Percentiles rank a stretch among this genome's conserved stretches.
Evolutionary conservation across 164 flowering plant genomes (phyloP).

Genomic region (Tinospora cordifolia): DNA sequence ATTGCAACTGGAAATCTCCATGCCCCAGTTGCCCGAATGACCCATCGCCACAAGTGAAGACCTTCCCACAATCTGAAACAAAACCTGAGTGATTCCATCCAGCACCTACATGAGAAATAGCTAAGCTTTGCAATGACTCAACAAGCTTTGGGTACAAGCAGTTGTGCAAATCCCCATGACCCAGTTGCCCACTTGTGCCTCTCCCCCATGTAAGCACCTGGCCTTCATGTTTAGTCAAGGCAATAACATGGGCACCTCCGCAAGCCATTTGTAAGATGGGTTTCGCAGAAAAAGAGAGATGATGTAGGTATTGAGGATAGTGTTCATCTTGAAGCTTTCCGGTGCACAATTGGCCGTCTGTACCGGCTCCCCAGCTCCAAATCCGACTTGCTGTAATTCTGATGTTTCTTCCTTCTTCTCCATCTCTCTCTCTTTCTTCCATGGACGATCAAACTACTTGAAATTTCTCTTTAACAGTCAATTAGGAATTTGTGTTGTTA

Average conservation of each 20-base stretch:
- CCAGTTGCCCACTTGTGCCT: constrained; percentile 82
- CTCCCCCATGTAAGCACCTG: constrained; percentile 83
- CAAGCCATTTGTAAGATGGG: constrained; percentile 63
- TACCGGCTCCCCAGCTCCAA: constrained; percentile 98
- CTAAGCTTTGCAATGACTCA: constrained; percentile 21
- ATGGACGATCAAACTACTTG: neutral
- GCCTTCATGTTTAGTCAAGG: constrained; percentile 56
- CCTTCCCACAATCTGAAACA: constrained; percentile 62
- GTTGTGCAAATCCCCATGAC: constrained; percentile 56
- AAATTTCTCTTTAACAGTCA: too few relatives aligned
- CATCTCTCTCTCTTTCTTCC: neutral
- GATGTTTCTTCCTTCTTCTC: constrained; percentile 10
- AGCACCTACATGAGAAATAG: constrained; percentile 59
- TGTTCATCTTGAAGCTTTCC: constrained; percentile 48
- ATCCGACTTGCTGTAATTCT: constrained; percentile 7
- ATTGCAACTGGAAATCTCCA: constrained; percentile 54
- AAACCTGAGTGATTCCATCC: constrained; percentile 97
- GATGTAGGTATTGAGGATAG: constrained; percentile 43
- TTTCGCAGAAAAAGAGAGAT: constrained; percentile 15
- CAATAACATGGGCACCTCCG: constrained; percentile 87
- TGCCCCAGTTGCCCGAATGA: constrained; percentile 98
- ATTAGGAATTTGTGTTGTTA: too few relatives aligned
- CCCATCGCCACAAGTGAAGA: constrained; percentile 95
- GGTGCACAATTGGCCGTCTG: constrained; percentile 87
- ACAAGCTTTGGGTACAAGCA: constrained; percentile 47